Base-by-base conservation (phyloP, 2,329 filamentous ascomycete species). In the Pestalotiopsis sp. region DNA sequence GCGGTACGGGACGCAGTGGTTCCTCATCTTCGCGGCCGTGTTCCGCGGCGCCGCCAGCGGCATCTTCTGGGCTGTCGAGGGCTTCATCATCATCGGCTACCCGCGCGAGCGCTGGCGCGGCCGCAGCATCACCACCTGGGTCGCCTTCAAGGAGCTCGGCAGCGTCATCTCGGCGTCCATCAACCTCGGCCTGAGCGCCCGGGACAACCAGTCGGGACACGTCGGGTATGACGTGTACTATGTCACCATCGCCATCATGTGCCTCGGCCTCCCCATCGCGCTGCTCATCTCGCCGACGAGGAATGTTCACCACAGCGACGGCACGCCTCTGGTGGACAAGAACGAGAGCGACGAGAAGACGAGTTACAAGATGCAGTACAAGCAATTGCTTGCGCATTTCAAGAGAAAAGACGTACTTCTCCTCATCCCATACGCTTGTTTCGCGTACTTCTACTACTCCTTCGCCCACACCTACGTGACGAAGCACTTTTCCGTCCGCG, bases 1-100 rank as follows among this genome's bases (percentile, higher is more conserved):
- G 45, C 72, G 72, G 1, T 76, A 76, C 57, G 75, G 76, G 11
- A 74, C 65, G 1, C 68, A 74, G 17, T 75, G 73, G 72, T 73
- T 74, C 65, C 68, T 74, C 13, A 75, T 74, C 41, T 66, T 76
- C 23, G 75, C 74, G 1, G 73, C 76, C 4, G 75, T 73, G 2
- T 72, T 73, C 17, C 77, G 73, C 20, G 71, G 72, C 17, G 62
- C 73, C 1, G 72, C 68, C 2, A 71, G 74, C 5, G 74, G 75
- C 0, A 38, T 77, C 0, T 77, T 70, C 20, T 68, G 66, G 64
- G 58, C 52, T 4, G 66, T 65, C 38, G 66, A 70, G 25, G 68
- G 60, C 49, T 57, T 65, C 45, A 62, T 68, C 9, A 66, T 63
- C 17, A 65, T 27, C 68, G 71, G 63, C 36, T 73, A n/a, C 68